Percentiles rank a stretch among this genome's conserved stretches.
These are phyloP conservation scores for Davidsoniella australis DNA, from an alignment of 2,329 filamentous ascomycete genomes.

Conservation along the genomic window DNA sequence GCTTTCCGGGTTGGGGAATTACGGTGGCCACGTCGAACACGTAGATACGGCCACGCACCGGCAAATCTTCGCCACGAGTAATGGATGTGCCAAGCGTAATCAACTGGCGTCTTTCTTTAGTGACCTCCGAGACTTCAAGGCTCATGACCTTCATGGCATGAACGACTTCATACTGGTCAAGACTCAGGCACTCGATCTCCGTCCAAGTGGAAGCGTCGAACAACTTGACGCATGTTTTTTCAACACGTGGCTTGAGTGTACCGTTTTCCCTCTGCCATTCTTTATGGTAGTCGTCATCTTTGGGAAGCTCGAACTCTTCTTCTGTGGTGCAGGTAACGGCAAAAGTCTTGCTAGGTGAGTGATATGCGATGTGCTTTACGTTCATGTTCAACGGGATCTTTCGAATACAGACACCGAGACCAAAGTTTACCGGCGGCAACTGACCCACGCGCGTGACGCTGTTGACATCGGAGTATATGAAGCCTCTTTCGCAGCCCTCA, in stretches of 20 bases:
- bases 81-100: constrained; percentile 74
- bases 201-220: constrained; percentile 62
- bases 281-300: constrained; percentile 67
- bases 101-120: constrained; percentile 68
- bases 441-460: constrained; percentile 59
- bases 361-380: constrained; percentile 58
- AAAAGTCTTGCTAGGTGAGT: constrained; percentile 57
- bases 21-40: constrained; percentile 87
- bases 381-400: constrained; percentile 57
- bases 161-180: constrained; percentile 60
- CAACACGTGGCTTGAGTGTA: constrained; percentile 44
- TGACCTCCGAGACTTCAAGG: constrained; percentile 80
- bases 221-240: constrained; percentile 59
- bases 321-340: constrained; percentile 52
- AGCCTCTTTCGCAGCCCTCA: constrained; percentile 59
- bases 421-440: constrained; percentile 48
- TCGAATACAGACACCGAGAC: constrained; percentile 58
- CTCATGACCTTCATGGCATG: constrained; percentile 70
- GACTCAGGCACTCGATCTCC: constrained; percentile 56
- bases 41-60: constrained; percentile 68
- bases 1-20: constrained; percentile 69
- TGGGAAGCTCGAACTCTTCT: constrained; percentile 66
- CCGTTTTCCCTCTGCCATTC: constrained; percentile 64
- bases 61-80: constrained; percentile 77
- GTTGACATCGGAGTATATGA: constrained; percentile 61